Conservation (phyloP, 2,329 filamentous ascomycete species). For the Cercospora beticola region DNA sequence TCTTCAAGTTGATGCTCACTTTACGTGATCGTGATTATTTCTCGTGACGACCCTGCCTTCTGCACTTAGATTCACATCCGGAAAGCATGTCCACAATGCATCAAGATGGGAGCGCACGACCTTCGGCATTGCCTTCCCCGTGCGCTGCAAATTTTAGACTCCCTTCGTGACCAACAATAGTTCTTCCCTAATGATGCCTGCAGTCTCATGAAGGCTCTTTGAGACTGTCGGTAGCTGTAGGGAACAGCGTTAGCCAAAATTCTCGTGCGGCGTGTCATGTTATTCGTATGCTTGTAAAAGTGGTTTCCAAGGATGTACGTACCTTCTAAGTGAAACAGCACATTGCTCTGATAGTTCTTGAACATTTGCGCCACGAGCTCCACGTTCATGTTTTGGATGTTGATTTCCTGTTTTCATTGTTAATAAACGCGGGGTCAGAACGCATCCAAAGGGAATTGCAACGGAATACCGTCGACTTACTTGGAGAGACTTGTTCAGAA, state of each 20-base stretch:
- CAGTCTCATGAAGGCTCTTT: slow-evolving; percentile 29
- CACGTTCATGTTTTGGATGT: slow-evolving; percentile 98
- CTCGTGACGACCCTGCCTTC: neutral
- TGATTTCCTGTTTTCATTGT: slow-evolving; percentile 76
- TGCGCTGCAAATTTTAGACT: neutral
- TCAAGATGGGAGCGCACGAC: too few relatives aligned
- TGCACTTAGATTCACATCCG: neutral
- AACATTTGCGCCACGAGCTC: slow-evolving; percentile 99
- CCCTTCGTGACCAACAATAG: neutral
- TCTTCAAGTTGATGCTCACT: neutral
- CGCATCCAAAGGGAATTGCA: too few relatives aligned
- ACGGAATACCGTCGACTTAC: slow-evolving; percentile 45
- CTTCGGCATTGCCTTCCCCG: neutral
- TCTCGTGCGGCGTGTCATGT: too few relatives aligned
- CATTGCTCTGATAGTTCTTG: slow-evolving; percentile 98
- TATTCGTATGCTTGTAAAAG: too few relatives aligned
- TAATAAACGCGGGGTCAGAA: neutral
- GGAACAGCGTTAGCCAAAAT: neutral
- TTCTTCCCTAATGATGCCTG: neutral
- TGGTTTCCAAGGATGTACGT: too few relatives aligned
- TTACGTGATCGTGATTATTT: neutral
- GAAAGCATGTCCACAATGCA: neutral
- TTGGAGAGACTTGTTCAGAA: slow-evolving; percentile 89
- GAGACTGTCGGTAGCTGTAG: slow-evolving; percentile 30
- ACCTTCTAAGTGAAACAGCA: slow-evolving; percentile 97